Percentiles rank a stretch among this genome's conserved stretches.
Evolutionary conservation across 129 eudicot genomes (phyloP).

Genomic region (Artemisia tridentata): DNA sequence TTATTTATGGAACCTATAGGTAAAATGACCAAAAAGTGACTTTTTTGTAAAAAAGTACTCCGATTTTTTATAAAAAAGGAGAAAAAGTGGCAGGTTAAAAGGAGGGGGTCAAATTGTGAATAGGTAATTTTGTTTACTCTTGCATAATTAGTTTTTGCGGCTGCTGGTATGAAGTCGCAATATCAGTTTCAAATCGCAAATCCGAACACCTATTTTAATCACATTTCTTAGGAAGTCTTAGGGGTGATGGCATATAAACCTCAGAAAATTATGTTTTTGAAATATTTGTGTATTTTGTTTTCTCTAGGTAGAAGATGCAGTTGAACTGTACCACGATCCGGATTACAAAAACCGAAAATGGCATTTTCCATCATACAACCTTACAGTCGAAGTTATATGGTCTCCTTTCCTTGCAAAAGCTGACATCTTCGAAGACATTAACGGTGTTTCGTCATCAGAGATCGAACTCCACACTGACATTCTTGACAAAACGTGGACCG

Average conservation of each 20-base stretch:
- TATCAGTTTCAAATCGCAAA: not conserved
- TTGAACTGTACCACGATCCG: conserved; percentile 63
- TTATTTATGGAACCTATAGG: not conserved
- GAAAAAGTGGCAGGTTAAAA: not conserved
- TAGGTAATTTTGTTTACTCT: too few species aligned
- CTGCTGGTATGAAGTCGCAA: not conserved
- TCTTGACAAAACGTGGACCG: conserved; percentile 76
- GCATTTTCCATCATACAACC: conserved; percentile 73
- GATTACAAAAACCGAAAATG: conserved; percentile 70
- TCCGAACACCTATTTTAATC: not conserved
- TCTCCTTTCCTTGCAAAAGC: conserved; percentile 90
- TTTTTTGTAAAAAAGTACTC: not conserved
- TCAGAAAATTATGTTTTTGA: not conserved
- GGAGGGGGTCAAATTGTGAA: too few species aligned
- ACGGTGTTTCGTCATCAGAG: conserved; percentile 76
- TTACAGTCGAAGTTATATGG: conserved; percentile 68
- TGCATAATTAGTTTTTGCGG: too few species aligned
- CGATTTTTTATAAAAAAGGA: not conserved
- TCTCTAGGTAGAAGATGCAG: conserved; percentile 75
- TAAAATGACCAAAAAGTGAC: not conserved
- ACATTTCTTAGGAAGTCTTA: not conserved
- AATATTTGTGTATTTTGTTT: not conserved
- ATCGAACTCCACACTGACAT: conserved; percentile 66
- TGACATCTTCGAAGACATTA: conserved; percentile 62
- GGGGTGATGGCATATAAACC: not conserved